These are phyloP conservation scores for Moesziomyces globuligerus DNA, from an alignment of 1,284 basidiomycete genomes.

Conservation along the genomic window DNA sequence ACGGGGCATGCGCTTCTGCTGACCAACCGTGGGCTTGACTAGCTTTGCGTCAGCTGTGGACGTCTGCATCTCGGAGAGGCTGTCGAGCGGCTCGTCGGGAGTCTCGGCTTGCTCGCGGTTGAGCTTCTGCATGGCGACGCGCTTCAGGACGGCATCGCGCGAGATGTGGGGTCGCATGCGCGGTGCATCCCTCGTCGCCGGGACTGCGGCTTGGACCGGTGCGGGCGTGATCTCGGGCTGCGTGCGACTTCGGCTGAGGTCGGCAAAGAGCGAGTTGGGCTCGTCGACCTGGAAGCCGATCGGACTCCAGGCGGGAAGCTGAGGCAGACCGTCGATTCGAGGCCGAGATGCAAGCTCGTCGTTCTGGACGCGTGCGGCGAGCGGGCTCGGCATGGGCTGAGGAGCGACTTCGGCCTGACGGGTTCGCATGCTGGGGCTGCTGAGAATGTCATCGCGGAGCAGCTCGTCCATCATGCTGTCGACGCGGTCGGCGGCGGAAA, in stretches of 20 bases:
- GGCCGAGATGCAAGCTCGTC: neutral
- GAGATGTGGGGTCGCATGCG: conserved; percentile 63
- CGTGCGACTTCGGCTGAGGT: conserved; percentile 18
- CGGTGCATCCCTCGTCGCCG: conserved; percentile 11
- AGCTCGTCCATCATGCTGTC: conserved; percentile 64
- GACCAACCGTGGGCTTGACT: conserved; percentile 9
- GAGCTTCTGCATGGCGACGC: conserved; percentile 56
- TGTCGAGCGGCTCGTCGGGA: neutral
- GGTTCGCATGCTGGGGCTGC: conserved; percentile 30
- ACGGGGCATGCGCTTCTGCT: conserved; percentile 26
- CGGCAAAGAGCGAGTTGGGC: conserved; percentile 14
- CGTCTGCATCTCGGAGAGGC: neutral
- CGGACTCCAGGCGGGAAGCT: conserved; percentile 62
- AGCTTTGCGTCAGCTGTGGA: conserved; percentile 2
- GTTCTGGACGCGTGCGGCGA: conserved; percentile 11
- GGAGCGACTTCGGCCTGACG: conserved; percentile 7
- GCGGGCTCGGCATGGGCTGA: conserved; percentile 4
- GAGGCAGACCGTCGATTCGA: conserved; percentile 34
- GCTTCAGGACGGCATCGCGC: conserved; percentile 60
- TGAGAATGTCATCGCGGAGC: conserved; percentile 55
- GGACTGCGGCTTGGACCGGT: conserved; percentile 10
- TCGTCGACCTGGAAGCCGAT: conserved; percentile 43
- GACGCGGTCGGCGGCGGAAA: conserved; percentile 56
- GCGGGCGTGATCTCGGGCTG: conserved; percentile 16
- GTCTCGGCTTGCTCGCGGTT: conserved; percentile 31